Percentiles rank a stretch among this genome's conserved stretches.
Evolutionary conservation across 805 yeast genomes (phyloP).

Genomic region (Brettanomyces bruxellensis): DNA sequence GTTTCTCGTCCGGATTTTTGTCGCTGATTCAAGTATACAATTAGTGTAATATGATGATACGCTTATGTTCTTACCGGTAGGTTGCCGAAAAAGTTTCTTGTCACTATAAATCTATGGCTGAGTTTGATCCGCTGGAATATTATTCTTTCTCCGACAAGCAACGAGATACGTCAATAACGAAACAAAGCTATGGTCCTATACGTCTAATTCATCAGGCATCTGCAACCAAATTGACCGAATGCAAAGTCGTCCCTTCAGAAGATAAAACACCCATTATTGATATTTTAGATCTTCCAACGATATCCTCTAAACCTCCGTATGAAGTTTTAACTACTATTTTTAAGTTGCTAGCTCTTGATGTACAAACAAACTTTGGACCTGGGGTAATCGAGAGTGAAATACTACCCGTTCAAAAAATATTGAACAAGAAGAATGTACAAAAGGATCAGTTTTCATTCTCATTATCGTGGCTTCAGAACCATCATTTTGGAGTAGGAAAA

Average conservation of each 20-base stretch:
- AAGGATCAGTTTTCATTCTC: conserved; percentile 18
- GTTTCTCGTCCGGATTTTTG: no score
- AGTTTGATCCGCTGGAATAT: background rate
- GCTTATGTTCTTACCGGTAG: no score
- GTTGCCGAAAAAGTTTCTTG: background rate
- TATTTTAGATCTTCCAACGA: conserved; percentile 49
- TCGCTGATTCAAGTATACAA: no score
- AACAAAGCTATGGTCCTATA: background rate
- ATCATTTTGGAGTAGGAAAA: conserved; percentile 22
- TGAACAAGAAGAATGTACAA: conserved; percentile 28
- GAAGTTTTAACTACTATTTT: conserved; percentile 36
- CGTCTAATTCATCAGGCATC: background rate
- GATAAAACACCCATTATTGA: conserved; percentile 24
- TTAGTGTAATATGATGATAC: no score
- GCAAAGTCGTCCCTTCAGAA: background rate
- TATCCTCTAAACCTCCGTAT: conserved; percentile 38
- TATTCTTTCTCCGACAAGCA: background rate
- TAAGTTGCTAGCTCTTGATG: conserved; percentile 38
- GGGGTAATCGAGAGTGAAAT: conserved; percentile 1
- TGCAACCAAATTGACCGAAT: background rate
- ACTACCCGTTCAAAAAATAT: conserved; percentile 6
- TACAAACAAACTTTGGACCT: conserved; percentile 39
- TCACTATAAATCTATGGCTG: background rate
- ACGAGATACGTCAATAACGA: background rate
- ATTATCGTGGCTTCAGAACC: conserved; percentile 34